Base-by-base conservation (phyloP, 2,329 filamentous ascomycete species). In the Simplicillium sp. region DNA sequence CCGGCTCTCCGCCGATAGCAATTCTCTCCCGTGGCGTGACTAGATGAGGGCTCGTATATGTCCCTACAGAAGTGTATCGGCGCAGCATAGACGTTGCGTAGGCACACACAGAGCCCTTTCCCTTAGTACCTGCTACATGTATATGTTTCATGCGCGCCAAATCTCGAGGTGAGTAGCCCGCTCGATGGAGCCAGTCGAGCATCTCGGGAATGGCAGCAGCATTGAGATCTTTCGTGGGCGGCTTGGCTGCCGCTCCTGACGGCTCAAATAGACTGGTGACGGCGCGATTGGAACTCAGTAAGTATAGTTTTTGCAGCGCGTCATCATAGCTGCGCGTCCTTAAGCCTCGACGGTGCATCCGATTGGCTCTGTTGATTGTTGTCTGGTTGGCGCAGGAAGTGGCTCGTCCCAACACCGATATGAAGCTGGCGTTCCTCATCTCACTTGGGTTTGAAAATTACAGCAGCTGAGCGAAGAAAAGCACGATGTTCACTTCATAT, bases 121-220 rank as follows among this genome's bases (percentile, higher is more conserved):
- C 90, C 60, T 96, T 97, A 4, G 89, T 96, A 11, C 90, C 90
- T 1, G 90, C 86, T 36, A 97, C 80, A 57, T 97, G 90, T 45
- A 97, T 78, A 49, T 71, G 72, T 13, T 61, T 62, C 39, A 74
- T 60, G 4, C 53, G 48, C 11, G 60, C 51, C 18, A 76, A 64
- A 48, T 68, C 65, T 1, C 51, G 40, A 2, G 60, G 59, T 62
- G 82, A 65, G 62, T 94, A 86, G 37, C 87, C 87, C 41, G 86
- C 80, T 46, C 82, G 82, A 36, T 64, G 67, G 48, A 86, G 78
- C 84, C 85, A 94, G 50, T 79, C 75, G 20, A 81, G 66, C 75
- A 92, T 90, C 58, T 95, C 87, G 0, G 86, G 84, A 38, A 94
- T 80, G 7, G 88, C 84, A 41, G 70, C 70, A 37, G 80, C 70